A percentile compares a stretch with the other conserved stretches of the same genome.
phyloP scores from a whole-genome alignment of 1,284 basidiomycete species.

The Pseudozyma tsukubaensis region DNA sequence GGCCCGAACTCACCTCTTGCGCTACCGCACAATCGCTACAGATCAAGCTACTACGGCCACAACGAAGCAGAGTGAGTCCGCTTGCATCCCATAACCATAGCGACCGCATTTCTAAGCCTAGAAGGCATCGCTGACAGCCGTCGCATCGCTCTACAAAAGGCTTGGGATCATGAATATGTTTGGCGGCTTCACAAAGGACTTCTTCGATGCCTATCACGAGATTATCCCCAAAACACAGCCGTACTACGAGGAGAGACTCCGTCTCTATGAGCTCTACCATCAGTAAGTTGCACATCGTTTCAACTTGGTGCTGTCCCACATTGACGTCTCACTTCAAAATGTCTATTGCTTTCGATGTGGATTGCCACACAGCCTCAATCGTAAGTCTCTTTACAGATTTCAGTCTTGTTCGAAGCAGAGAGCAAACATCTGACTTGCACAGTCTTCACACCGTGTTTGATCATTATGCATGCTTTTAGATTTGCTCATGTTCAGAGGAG shows the following conservation, averaged over 20 bases:
- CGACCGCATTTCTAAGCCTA: background rate
- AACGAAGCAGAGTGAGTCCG: constrained; percentile 44
- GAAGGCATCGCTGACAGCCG: background rate
- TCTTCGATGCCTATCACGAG: constrained; percentile 46
- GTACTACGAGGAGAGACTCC: constrained; percentile 31
- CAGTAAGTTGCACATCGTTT: constrained; percentile 28
- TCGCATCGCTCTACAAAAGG: constrained; percentile 1
- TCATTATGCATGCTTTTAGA: constrained; percentile 13
- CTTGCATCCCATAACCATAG: background rate
- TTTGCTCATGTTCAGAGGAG: constrained; percentile 41
- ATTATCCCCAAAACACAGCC: constrained; percentile 30
- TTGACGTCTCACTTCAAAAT: background rate
- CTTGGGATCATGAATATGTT: constrained; percentile 52
- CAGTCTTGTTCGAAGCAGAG: no score
- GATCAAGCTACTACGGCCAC: constrained; percentile 49
- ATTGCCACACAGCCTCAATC: constrained; percentile 23
- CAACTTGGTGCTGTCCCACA: background rate
- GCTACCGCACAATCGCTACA: background rate
- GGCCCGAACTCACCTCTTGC: background rate
- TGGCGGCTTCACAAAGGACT: constrained; percentile 46
- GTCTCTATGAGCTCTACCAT: constrained; percentile 45
- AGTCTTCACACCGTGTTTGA: background rate
- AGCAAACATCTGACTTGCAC: background rate
- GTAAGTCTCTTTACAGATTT: constrained; percentile 9
- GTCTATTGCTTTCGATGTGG: background rate